phyloP scores from a whole-genome alignment of 2,329 filamentous ascomycete genomes.

The Colletotrichum lindemuthianum region DNA sequence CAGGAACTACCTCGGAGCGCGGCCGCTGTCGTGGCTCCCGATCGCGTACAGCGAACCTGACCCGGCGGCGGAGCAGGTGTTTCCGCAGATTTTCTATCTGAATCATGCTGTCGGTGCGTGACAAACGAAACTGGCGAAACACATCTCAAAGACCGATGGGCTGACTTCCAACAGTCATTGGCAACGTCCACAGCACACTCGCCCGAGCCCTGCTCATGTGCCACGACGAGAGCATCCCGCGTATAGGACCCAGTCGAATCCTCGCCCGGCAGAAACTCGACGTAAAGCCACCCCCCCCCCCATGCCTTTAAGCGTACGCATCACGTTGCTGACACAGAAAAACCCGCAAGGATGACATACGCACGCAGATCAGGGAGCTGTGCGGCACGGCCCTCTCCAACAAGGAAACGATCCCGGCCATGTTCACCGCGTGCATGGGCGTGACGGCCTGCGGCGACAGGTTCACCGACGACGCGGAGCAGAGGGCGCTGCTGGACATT shows the following conservation, averaged over 20 bases:
- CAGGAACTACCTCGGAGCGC: constrained; percentile 55
- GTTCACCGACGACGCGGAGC: constrained; percentile 56
- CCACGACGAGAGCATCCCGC: constrained; percentile 64
- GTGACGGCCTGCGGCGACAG: constrained; percentile 60
- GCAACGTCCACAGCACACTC: constrained; percentile 67
- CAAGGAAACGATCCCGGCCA: constrained; percentile 62
- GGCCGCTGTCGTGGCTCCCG: constrained; percentile 63
- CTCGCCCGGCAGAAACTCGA: constrained; percentile 48
- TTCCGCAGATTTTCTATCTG: constrained; percentile 68
- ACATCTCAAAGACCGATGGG: not conserved
- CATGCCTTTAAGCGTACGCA: no score
- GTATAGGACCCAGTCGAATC: constrained; percentile 53
- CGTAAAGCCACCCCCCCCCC: constrained; percentile 41
- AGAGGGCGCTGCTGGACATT: constrained; percentile 58
- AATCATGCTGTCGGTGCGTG: constrained; percentile 61
- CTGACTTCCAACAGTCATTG: constrained; percentile 55
- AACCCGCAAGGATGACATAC: constrained; percentile 51
- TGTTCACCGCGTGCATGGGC: constrained; percentile 66
- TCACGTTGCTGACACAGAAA: not conserved
- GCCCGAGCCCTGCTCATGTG: constrained; percentile 65
- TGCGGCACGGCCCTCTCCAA: constrained; percentile 70
- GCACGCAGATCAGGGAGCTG: constrained; percentile 59
- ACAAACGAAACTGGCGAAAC: not conserved
- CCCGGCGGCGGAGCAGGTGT: constrained; percentile 50
- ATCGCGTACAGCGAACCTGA: constrained; percentile 56